Percentiles rank a stretch among this genome's conserved stretches.
Evolutionary conservation across 1,284 basidiomycete species (phyloP).

Genomic region (Fomes fomentarius): DNA sequence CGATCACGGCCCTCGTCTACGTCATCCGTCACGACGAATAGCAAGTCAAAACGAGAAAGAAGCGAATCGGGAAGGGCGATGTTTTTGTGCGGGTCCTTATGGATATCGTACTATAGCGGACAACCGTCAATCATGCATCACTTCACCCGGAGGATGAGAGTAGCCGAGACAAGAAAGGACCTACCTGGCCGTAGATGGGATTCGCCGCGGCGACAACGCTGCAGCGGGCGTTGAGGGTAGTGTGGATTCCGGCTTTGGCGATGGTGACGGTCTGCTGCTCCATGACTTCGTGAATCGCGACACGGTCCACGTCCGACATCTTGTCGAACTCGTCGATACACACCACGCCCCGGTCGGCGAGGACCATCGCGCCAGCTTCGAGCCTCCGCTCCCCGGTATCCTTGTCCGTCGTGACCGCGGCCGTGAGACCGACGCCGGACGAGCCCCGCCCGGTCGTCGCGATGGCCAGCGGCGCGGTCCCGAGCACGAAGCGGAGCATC

Average conservation of each 20-base stretch:
- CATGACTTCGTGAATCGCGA: conserved; percentile 99
- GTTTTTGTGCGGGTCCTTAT: conserved; percentile 99
- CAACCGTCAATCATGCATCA: neutral
- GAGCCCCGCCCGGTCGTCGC: conserved; percentile 98
- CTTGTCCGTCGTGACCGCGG: conserved; percentile 98
- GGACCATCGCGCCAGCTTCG: conserved; percentile 99
- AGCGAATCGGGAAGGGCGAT: conserved; percentile 98
- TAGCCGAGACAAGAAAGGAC: too few relatives aligned
- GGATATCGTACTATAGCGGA: conserved; percentile 86
- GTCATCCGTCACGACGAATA: conserved; percentile 98
- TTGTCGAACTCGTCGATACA: conserved; percentile 99
- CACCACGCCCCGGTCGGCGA: conserved; percentile 98
- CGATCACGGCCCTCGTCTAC: conserved; percentile 96
- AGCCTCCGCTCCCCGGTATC: conserved; percentile 96
- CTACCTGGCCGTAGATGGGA: conserved; percentile 96
- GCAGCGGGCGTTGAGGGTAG: conserved; percentile 96
- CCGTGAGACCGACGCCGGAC: conserved; percentile 98
- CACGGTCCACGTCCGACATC: conserved; percentile 98
- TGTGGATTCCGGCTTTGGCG: conserved; percentile 99
- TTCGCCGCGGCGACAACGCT: conserved; percentile 99
- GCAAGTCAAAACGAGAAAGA: conserved; percentile 97
- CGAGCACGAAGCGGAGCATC: conserved; percentile 93
- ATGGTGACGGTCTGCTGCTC: conserved; percentile 99
- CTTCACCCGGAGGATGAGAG: neutral
- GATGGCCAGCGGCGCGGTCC: conserved; percentile 96